Percentiles rank a stretch among this genome's conserved stretches.
Conservation (phyloP, 73 alveolate genomes). For the Blepharisma stoltei region DNA sequence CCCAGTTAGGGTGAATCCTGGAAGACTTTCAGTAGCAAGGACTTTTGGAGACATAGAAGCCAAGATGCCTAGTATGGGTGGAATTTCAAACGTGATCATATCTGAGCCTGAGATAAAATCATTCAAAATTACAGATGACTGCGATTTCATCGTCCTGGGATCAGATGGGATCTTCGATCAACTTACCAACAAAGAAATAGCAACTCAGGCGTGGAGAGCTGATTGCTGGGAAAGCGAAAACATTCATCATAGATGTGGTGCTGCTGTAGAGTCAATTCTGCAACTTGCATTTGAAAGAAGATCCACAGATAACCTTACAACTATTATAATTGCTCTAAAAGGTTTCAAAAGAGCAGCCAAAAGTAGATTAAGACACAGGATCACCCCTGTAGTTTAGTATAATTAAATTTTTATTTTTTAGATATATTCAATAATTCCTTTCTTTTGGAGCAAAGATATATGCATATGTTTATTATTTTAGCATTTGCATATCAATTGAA, state of each 20-base stretch:
- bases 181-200: slow-evolving; percentile 51
- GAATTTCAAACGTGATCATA: slow-evolving; percentile 92
- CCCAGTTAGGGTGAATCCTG: slow-evolving; percentile 98
- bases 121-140: slow-evolving; percentile 73
- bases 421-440: no score
- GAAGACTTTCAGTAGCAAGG: slow-evolving; percentile 91
- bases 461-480: no score
- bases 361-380: slow-evolving; percentile 35
- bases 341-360: slow-evolving; percentile 35
- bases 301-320: slow-evolving; percentile 2
- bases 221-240: slow-evolving; percentile 41
- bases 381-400: slow-evolving; percentile 2
- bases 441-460: no score
- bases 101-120: slow-evolving; percentile 89
- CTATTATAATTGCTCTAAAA: slow-evolving; percentile 25
- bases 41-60: slow-evolving; percentile 97
- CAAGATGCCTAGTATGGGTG: slow-evolving; percentile 86
- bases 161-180: slow-evolving; percentile 95
- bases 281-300: slow-evolving; percentile 26
- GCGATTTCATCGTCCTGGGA: slow-evolving; percentile 63
- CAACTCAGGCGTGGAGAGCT: background rate
- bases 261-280: background rate
- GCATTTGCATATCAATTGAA: no score
- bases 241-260: background rate
- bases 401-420: background rate